A percentile compares a stretch with the other conserved stretches of the same genome.
Conservation (phyloP, 2,329 filamentous ascomycete genomes). For the Fusarium poae region DNA sequence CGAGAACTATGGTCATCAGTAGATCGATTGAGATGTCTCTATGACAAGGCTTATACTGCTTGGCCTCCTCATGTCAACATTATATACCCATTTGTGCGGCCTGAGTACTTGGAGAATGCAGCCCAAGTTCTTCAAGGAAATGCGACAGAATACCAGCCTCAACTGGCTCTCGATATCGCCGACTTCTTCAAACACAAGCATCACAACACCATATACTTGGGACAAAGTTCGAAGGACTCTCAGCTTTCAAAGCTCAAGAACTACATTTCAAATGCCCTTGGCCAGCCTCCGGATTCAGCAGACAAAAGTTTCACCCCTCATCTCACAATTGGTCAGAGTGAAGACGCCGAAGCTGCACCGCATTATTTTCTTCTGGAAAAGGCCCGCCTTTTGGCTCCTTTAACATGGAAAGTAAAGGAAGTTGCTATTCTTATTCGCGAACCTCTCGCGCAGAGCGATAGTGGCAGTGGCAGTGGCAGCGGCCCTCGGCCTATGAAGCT, state of each 20-base stretch:
- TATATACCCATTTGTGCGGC: slow-evolving; percentile 73
- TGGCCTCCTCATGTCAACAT: slow-evolving; percentile 78
- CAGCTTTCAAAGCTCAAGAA: slow-evolving; percentile 53
- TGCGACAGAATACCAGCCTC: slow-evolving; percentile 24
- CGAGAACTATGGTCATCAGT: slow-evolving; percentile 60
- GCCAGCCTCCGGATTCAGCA: slow-evolving; percentile 35
- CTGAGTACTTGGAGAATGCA: slow-evolving; percentile 60
- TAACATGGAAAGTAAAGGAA: slow-evolving; percentile 63
- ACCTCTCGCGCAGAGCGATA: slow-evolving; percentile 47
- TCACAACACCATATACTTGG: slow-evolving; percentile 64
- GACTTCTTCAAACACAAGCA: slow-evolving; percentile 64
- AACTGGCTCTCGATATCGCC: slow-evolving; percentile 56
- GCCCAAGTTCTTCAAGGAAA: slow-evolving; percentile 49
- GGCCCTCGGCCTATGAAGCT: slow-evolving; percentile 65
- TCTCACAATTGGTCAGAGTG: slow-evolving; percentile 72
- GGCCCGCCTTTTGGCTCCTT: slow-evolving; percentile 59
- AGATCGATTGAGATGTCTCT: slow-evolving; percentile 68
- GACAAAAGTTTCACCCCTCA: slow-evolving; percentile 58
- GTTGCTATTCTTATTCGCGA: slow-evolving; percentile 68
- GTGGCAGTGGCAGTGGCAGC: slow-evolving; percentile 47
- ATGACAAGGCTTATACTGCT: slow-evolving; percentile 70
- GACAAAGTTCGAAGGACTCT: slow-evolving; percentile 23
- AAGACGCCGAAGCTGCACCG: slow-evolving; percentile 59
- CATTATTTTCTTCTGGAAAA: slow-evolving; percentile 67
- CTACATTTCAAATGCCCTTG: slow-evolving; percentile 55